Conservation (phyloP, 306 rosid species). For the Gillenia trifoliata region DNA sequence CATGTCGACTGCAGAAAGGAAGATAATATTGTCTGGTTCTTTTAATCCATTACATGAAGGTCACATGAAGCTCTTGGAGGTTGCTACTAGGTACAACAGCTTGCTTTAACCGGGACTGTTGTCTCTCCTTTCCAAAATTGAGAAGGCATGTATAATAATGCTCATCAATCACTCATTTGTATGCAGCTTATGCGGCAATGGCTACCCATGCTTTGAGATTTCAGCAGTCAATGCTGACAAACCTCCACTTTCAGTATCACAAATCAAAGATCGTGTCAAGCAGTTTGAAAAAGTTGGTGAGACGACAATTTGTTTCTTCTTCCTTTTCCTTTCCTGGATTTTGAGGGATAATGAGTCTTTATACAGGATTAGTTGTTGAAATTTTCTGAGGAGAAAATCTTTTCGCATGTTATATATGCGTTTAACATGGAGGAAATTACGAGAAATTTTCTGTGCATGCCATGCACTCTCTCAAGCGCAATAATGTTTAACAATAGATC, state of each 20-base stretch:
- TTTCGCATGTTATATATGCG: neutral
- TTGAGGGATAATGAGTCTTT: neutral
- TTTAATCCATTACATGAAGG: constrained; percentile 91
- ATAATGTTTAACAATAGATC: neutral
- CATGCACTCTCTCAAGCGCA: neutral
- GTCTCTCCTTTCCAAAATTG: neutral
- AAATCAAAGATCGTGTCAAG: constrained; percentile 74
- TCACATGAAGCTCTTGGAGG: constrained; percentile 80
- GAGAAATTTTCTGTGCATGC: neutral
- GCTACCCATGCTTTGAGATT: constrained; percentile 85
- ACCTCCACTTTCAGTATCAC: constrained; percentile 68
- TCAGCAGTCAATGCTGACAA: constrained; percentile 95
- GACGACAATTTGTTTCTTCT: constrained; percentile 12
- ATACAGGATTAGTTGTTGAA: neutral
- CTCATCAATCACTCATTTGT: constrained; percentile 22
- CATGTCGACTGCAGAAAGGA: constrained; percentile 51
- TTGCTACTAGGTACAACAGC: constrained; percentile 67
- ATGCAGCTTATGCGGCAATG: constrained; percentile 72
- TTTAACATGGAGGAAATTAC: too few species aligned
- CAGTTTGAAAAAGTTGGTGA: constrained; percentile 83
- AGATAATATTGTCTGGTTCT: constrained; percentile 77
- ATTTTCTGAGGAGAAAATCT: neutral
- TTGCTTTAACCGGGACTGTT: neutral
- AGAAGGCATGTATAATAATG: constrained; percentile 5
- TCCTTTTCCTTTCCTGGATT: neutral